Evolutionary conservation across 306 rosid genomes (phyloP).

Genomic region (Pterocarpus santalinus): DNA sequence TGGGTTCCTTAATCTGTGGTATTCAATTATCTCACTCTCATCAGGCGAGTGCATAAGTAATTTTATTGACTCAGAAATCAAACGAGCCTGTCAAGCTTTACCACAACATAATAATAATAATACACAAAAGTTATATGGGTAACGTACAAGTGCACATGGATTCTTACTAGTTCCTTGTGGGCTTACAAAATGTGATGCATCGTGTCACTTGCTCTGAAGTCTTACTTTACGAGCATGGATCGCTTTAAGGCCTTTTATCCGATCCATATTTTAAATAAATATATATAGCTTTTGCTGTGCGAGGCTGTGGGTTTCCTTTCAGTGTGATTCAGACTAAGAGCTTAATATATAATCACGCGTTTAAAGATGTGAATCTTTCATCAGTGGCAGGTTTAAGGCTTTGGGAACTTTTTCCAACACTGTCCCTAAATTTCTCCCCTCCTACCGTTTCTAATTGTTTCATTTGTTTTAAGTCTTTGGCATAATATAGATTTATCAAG

Average conservation of each 20-base stretch:
- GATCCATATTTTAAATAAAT: neutral
- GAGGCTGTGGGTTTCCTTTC: neutral
- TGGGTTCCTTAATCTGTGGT: neutral
- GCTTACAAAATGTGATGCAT: neutral
- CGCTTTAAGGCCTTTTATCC: neutral
- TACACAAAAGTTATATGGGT: neutral
- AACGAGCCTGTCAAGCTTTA: neutral
- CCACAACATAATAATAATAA: neutral
- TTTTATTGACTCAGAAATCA: constrained; percentile 12
- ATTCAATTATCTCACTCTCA: neutral
- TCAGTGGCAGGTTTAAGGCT: constrained; percentile 33
- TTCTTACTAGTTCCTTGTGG: neutral
- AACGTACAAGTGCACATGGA: constrained; percentile 21
- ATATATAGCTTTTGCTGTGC: constrained; percentile 6
- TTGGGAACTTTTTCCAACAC: constrained; percentile 34
- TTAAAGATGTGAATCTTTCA: constrained; percentile 46
- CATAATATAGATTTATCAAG: neutral
- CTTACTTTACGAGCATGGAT: constrained; percentile 1
- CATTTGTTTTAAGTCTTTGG: neutral
- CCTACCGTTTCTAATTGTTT: neutral
- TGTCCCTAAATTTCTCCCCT: neutral
- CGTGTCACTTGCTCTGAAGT: neutral
- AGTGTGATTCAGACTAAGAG: neutral
- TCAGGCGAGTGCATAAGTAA: neutral
- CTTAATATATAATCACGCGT: constrained; percentile 47